phyloP scores from a whole-genome alignment of 1,139 yeast genomes.

The Hyphopichia wangnamkhiaoensis region DNA sequence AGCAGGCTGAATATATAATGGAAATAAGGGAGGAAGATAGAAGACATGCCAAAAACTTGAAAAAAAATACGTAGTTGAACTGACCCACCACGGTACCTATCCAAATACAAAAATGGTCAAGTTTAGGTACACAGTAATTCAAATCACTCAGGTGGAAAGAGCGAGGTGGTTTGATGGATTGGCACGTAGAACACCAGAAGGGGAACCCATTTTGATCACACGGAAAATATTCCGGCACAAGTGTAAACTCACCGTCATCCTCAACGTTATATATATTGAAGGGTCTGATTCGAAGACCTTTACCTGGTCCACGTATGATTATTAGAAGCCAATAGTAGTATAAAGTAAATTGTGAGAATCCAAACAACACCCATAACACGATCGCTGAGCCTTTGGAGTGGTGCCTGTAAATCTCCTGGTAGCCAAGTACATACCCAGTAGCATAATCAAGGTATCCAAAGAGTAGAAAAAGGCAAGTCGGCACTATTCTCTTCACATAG shows the following conservation, averaged over 20 bases:
- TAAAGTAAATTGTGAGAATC: constrained; percentile 23
- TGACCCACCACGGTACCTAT: constrained; percentile 61
- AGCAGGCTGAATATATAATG: constrained; percentile 25
- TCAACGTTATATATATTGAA: constrained; percentile 27
- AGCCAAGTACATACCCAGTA: constrained; percentile 36
- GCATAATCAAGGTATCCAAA: constrained; percentile 35
- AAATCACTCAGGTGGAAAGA: constrained; percentile 54
- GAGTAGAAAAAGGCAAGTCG: constrained; percentile 21
- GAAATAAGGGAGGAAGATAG: constrained; percentile 29
- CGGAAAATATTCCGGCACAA: constrained; percentile 50
- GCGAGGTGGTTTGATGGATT: constrained; percentile 54
- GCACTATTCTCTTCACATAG: constrained; percentile 18
- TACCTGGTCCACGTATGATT: constrained; percentile 37
- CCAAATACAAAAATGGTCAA: constrained; percentile 71
- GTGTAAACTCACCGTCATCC: constrained; percentile 11
- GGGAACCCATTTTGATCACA: constrained; percentile 67
- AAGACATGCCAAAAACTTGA: constrained; percentile 47
- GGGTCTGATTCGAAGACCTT: constrained; percentile 22
- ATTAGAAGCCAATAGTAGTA: constrained; percentile 35
- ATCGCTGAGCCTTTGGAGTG: constrained; percentile 36
- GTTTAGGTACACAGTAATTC: constrained; percentile 51
- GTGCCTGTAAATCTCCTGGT: constrained; percentile 32
- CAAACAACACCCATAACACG: constrained; percentile 35
- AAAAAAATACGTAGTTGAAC: constrained; percentile 51
- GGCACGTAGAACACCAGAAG: constrained; percentile 56